Evolutionary conservation across 1,139 yeast genomes (phyloP).

Genomic region (Taphrina deformans): DNA sequence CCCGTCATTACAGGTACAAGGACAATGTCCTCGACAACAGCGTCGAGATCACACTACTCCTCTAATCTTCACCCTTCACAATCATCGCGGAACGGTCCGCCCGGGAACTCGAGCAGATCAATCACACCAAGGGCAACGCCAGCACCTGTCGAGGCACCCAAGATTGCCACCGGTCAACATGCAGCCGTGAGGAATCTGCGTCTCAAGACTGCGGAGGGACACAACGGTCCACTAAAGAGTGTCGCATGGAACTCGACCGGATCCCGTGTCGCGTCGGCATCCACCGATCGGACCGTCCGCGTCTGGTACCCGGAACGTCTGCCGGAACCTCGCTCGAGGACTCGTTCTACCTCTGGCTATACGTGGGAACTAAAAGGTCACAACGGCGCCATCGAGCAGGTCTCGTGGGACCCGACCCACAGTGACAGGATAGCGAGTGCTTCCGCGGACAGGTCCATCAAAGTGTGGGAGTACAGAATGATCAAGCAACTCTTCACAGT

Average conservation of each 20-base stretch:
- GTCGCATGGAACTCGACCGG: constrained; percentile 40
- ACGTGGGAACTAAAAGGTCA: constrained; percentile 38
- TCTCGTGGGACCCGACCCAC: constrained; percentile 40
- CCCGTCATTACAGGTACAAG: background rate
- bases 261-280: constrained; percentile 38
- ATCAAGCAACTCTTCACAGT: constrained; percentile 23
- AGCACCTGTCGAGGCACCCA: background rate
- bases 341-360: constrained; percentile 33
- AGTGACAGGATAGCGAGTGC: constrained; percentile 38
- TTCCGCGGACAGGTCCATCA: constrained; percentile 37
- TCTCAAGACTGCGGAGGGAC: constrained; percentile 49
- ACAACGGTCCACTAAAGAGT: constrained; percentile 32
- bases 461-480: constrained; percentile 39
- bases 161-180: constrained; percentile 23
- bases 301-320: constrained; percentile 40
- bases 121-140: constrained; percentile 9
- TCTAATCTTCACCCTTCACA: background rate
- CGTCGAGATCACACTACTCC: constrained; percentile 13
- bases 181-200: constrained; percentile 20
- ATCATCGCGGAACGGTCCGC: background rate
- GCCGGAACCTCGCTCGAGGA: constrained; percentile 29
- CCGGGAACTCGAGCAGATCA: background rate
- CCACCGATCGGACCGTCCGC: constrained; percentile 35
- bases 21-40: background rate
- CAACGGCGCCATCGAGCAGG: constrained; percentile 34